A percentile compares a stretch with the other conserved stretches of the same genome.
Evolutionary conservation across 768 basidiomycete species (phyloP).

Genomic region (Russula griseocarnosa): DNA sequence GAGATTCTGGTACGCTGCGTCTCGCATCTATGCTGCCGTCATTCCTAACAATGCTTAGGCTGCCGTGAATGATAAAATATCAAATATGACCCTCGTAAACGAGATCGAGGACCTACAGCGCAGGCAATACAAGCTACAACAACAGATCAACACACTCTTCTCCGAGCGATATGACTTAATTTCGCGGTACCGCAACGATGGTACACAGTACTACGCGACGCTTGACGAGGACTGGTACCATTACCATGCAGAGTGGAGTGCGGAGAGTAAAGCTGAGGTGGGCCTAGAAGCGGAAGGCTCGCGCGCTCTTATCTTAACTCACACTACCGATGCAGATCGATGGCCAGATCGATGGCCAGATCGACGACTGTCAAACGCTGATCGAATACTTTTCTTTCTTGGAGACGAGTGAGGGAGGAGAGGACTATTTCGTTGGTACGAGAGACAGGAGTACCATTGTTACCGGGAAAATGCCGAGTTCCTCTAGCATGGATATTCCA

Average conservation of each 20-base stretch:
- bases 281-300: too few relatives aligned
- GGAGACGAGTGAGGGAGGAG: slow-evolving; percentile 91
- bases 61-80: slow-evolving; percentile 50
- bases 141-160: too few relatives aligned
- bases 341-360: too few relatives aligned
- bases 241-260: too few relatives aligned
- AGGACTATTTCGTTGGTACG: slow-evolving; percentile 69
- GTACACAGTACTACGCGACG: slow-evolving; percentile 78
- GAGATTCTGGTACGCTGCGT: slow-evolving; percentile 62
- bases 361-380: slow-evolving; percentile 94
- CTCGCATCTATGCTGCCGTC: slow-evolving; percentile 10
- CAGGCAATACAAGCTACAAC: too few relatives aligned
- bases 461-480: slow-evolving; percentile 39
- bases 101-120: too few relatives aligned
- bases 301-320: too few relatives aligned
- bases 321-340: slow-evolving; percentile 31
- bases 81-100: slow-evolving; percentile 65
- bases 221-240: too few relatives aligned
- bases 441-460: slow-evolving; percentile 58
- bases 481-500: slow-evolving; percentile 64
- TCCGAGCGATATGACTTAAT: slow-evolving; percentile 67
- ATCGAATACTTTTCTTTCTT: slow-evolving; percentile 83
- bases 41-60: slow-evolving; percentile 45
- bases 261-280: too few relatives aligned
- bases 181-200: slow-evolving; percentile 69